Base-by-base conservation (phyloP, 1,284 basidiomycete species). In the Apiotrichum laibachii region DNA sequence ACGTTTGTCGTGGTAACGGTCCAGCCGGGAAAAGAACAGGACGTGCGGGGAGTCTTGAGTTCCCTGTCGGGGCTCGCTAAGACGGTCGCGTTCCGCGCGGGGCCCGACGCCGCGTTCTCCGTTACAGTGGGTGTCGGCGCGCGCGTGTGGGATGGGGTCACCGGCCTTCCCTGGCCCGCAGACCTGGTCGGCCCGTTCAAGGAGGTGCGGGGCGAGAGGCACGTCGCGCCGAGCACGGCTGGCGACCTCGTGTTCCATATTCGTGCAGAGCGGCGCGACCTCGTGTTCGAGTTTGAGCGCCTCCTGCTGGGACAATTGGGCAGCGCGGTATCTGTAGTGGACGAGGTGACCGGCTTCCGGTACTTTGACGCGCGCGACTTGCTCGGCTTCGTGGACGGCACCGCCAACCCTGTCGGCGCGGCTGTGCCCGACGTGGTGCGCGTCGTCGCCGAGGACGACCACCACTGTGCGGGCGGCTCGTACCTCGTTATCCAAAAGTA, bases 1-100 rank as follows among this genome's bases (percentile, higher is more conserved):
- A 63, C 59, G 13, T 63, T 63, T 40, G 50, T 72, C 46, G 66
- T 70, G 50, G 64, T 69, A 2, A 67, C 67, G 4, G 62, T 72
- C 55, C 22, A 21, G 9, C 31, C 47, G 0, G 51, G 43, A 19
- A 16, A 44, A 1, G 37, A 48, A 1, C 21, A 40, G 5, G 45
- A 10, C 15, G 54, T 58, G 44, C 46, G 45, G 22, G 44, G 44
- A 37, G 57, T 43, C 15, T 45, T 64, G 5, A 48, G 33, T 22
- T 18, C 8, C 16, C 15, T 57, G 4, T n/a, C 42, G 1, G 59
- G 51, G 37, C 21, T 61, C 21, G 42, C 54, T 13, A 63, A 63
- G 45, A 63, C 58, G 54, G 56, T 61, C 16, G 53, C 39, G 18
- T 47, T 55, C 50, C 62, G 62, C 22, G 62, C 52, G 37, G 45